phyloP scores from a whole-genome alignment of 2,329 filamentous ascomycete genomes.

The Botrytis cinerea region DNA sequence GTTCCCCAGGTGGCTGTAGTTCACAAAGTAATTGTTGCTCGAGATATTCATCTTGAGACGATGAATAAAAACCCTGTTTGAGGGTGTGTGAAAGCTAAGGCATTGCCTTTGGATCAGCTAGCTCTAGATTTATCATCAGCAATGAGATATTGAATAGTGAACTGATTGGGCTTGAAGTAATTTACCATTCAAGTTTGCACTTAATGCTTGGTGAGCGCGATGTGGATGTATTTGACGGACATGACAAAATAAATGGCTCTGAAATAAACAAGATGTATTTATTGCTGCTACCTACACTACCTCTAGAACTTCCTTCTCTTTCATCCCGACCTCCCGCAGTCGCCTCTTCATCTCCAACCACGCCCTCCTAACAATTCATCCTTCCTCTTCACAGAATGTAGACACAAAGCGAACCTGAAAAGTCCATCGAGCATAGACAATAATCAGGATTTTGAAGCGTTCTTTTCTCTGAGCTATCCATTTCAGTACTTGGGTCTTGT shows the following conservation, averaged over 20 bases:
- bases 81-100: not conserved
- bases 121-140: not conserved
- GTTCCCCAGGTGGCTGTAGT: not conserved
- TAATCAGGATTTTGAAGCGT: slow-evolving; percentile 21
- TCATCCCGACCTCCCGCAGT: accelerated
- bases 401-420: slow-evolving; percentile 22
- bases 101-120: not conserved
- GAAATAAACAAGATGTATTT: not conserved
- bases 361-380: not conserved
- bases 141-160: not conserved
- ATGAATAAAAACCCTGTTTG: not conserved
- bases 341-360: not conserved
- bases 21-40: not conserved
- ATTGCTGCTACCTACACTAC: not conserved
- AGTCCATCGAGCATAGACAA: slow-evolving; percentile 20
- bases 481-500: slow-evolving; percentile 15
- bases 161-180: not conserved
- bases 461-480: slow-evolving; percentile 17
- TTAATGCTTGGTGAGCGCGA: not conserved
- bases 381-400: not conserved
- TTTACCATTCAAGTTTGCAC: not conserved
- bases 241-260: not conserved
- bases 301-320: not conserved
- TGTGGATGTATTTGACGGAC: not conserved
- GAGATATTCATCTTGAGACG: not conserved